Base-by-base conservation (phyloP, 371 early-diverging fungal genomes). In the Dinochytrium kinnereticum region DNA sequence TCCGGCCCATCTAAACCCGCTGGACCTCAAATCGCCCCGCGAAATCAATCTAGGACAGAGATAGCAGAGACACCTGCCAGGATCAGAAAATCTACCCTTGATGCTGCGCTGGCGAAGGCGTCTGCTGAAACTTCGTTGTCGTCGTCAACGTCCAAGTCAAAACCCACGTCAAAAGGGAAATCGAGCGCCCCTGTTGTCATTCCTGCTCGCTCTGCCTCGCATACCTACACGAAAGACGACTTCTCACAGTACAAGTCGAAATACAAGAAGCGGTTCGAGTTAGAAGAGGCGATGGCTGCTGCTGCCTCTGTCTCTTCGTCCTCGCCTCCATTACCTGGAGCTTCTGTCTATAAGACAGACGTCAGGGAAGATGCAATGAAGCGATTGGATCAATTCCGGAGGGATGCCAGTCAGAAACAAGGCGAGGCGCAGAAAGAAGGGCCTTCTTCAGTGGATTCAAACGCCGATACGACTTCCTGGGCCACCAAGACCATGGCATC, bases 201-300 rank as follows among this genome's bases (percentile, higher is more conserved):
- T 26, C 61, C 61, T 13, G 26, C 28, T 13, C 30, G 61, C 30
- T 34, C 31, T 2, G 61, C 61, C 7, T 61, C 61, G 2, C 61
- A 61, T 24, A 61, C 61, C 10, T 61, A 61, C 61, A 61, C 61
- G 19, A 61, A 61, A 34, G 61, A 61, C 61, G 61, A 61, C 34
- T 61, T 61, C 26, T 10, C 30, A 34, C 30, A 34, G 36, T 61
- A 61, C 36, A 61, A 61, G 37, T 7, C 30, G 7, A 61, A 61
- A 24, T 61, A 61, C 24, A 7, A 34, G 26, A 37, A 5, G n/a
- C 30, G 36, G 37, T 61, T 34, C 24, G 61, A 61, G 61, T 3
- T 24, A 7, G 61, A 61, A 36, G 61, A 61, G 37, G 36, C 55
- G 5, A 26, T 24, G 19, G 44, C 44, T 13, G 44, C 44, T 19